These are phyloP conservation scores for Mycena rosella DNA, from an alignment of 768 basidiomycete species.

Conservation along the genomic window DNA sequence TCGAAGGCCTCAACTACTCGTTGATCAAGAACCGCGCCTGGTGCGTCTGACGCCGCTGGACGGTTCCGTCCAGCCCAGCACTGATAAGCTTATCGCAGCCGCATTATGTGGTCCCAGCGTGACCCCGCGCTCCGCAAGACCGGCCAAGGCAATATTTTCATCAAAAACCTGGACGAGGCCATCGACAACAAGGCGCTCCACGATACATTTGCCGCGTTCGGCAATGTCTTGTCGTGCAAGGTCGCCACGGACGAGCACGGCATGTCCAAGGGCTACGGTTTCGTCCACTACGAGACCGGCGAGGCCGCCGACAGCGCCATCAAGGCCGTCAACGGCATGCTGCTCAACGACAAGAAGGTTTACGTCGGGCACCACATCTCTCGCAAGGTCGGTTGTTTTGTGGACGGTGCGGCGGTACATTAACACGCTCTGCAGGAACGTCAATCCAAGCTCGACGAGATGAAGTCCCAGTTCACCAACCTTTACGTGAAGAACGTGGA, in stretches of 20 bases:
- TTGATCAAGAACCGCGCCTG: conserved; percentile 98
- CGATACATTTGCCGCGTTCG: conserved; percentile 99
- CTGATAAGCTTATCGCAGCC: conserved; percentile 61
- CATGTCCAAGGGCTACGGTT: conserved; percentile 97
- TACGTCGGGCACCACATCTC: conserved; percentile 98
- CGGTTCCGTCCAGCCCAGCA: not conserved
- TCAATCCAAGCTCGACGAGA: conserved; percentile 98
- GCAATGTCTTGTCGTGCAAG: conserved; percentile 99
- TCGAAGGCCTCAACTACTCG: conserved; percentile 99
- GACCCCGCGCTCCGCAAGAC: conserved; percentile 99
- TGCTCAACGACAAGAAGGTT: conserved; percentile 99
- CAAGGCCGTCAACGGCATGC: conserved; percentile 99
- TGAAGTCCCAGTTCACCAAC: conserved; percentile 98
- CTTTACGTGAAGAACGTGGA: conserved; percentile 99
- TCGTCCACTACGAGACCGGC: conserved; percentile 98
- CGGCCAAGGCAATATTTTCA: conserved; percentile 99
- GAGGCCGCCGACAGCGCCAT: conserved; percentile 97
- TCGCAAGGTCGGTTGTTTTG: conserved; percentile 77
- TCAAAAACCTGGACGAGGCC: conserved; percentile 97
- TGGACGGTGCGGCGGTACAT: not conserved
- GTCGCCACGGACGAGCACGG: conserved; percentile 97
- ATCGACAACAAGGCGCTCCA: conserved; percentile 99
- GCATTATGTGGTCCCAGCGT: conserved; percentile 99
- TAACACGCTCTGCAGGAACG: conserved; percentile 72
- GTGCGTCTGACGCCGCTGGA: conserved; percentile 56